Evolutionary conservation across 2,329 filamentous ascomycete species (phyloP).

Genomic region (Orbilia brochopaga): DNA sequence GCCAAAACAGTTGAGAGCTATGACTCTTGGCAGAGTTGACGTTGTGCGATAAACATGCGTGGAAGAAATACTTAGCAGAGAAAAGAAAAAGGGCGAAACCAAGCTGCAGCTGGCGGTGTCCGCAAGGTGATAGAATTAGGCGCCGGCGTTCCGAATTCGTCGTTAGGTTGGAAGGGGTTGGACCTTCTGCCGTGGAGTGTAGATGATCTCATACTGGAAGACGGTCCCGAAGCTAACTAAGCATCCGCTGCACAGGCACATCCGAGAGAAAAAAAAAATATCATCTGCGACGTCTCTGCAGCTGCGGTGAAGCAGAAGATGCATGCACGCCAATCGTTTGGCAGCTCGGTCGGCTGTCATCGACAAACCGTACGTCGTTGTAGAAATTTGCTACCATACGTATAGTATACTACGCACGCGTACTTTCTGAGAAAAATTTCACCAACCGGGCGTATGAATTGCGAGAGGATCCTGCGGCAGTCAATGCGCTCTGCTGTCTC

Average conservation of each 20-base stretch:
- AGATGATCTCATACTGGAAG: conserved; percentile 47
- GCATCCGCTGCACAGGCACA: conserved; percentile 40
- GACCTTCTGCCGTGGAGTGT: conserved; percentile 28
- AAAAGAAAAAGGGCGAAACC: not conserved
- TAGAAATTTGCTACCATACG: too few species aligned
- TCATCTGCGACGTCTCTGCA: too few species aligned
- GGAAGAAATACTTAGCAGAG: not conserved
- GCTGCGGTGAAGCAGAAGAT: not conserved
- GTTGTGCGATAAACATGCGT: conserved; percentile 18
- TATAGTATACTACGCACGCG: too few species aligned
- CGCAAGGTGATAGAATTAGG: conserved; percentile 23
- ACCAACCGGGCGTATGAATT: not conserved
- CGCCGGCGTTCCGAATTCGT: conserved; percentile 43
- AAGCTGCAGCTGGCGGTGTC: conserved; percentile 17
- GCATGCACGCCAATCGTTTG: conserved; percentile 28
- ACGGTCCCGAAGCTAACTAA: conserved; percentile 38
- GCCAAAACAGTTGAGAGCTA: conserved; percentile 37
- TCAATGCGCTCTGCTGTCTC: not conserved
- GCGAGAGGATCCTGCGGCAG: not conserved
- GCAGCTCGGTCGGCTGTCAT: conserved; percentile 31
- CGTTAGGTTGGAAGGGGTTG: conserved; percentile 16
- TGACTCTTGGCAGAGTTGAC: conserved; percentile 34
- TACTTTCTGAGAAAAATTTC: not conserved
- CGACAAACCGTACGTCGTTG: too few species aligned
- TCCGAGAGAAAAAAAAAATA: conserved; percentile 15